phyloP scores from a whole-genome alignment of 169 alveolate species.

The Plasmodium adleri region DNA sequence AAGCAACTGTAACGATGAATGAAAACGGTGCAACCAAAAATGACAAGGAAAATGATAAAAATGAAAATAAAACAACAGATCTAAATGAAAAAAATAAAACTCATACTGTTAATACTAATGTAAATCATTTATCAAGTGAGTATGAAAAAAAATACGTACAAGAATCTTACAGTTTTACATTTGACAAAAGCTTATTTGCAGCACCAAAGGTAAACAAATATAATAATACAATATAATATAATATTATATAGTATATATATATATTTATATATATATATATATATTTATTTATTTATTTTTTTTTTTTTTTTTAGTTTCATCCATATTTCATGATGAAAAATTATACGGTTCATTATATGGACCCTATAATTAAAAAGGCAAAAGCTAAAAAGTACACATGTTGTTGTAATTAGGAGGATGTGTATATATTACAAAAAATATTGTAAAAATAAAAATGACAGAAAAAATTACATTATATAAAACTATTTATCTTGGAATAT shows the following conservation, averaged over 20 bases:
- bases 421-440: no score
- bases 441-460: no score
- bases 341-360: conserved; percentile 43
- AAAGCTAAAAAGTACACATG: conserved; percentile 20
- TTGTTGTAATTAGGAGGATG: conserved; percentile 14
- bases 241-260: neutral
- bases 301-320: conserved; percentile 32
- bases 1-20: conserved; percentile 14
- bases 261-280: neutral
- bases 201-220: conserved; percentile 51
- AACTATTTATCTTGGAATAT: no score
- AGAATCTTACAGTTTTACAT: conserved; percentile 15
- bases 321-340: conserved; percentile 48
- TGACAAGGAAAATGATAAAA: conserved; percentile 15
- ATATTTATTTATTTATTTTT: neutral
- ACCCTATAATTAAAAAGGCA: conserved; percentile 67
- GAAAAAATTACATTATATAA: no score
- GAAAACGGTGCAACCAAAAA: conserved; percentile 3
- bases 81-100: conserved; percentile 18
- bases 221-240: neutral
- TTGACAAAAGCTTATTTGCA: conserved; percentile 32
- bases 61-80: conserved; percentile 8
- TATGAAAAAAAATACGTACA: conserved; percentile 10
- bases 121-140: conserved; percentile 5
- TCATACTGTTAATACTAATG: neutral